These are phyloP conservation scores for Mycena rebaudengoi DNA, from an alignment of 768 basidiomycete genomes.

Conservation along the genomic window DNA sequence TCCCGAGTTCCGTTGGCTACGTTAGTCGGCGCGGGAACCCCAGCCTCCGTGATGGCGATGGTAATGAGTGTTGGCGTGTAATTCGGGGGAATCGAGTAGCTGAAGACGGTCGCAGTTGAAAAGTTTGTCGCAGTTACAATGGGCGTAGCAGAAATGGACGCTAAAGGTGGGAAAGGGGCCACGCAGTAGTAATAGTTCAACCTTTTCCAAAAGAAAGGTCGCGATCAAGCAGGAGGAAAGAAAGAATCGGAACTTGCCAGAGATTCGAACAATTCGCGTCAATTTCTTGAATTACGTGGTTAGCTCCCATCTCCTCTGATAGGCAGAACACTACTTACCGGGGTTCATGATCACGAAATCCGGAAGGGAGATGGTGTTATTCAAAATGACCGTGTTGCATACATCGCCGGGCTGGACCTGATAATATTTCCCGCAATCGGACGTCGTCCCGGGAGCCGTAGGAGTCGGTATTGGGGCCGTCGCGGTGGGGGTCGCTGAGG, in stretches of 20 bases:
- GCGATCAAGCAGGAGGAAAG: too few species aligned
- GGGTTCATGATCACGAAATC: conserved; percentile 36
- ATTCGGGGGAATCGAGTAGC: conserved; percentile 20
- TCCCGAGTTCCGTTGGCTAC: conserved; percentile 30
- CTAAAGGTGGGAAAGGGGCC: conserved; percentile 33
- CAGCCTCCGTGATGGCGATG: conserved; percentile 23
- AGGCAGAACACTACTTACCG: neutral
- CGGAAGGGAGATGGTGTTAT: conserved; percentile 26
- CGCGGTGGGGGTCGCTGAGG: conserved; percentile 24
- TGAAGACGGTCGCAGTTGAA: neutral
- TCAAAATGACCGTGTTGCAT: conserved; percentile 23
- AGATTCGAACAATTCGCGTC: conserved; percentile 35
- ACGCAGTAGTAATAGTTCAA: conserved; percentile 34
- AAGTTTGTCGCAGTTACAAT: conserved; percentile 12
- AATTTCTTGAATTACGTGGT: conserved; percentile 22
- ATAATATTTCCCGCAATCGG: conserved; percentile 32
- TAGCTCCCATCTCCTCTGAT: too few species aligned
- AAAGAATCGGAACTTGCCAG: too few species aligned
- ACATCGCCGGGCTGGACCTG: conserved; percentile 29
- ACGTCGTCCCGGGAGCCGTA: conserved; percentile 31
- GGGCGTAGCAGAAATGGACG: conserved; percentile 10
- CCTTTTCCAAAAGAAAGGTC: too few species aligned
- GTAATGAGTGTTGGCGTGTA: neutral
- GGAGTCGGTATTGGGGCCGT: conserved; percentile 29
- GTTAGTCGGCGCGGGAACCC: conserved; percentile 29